Evolutionary conservation across 2,329 filamentous ascomycete genomes (phyloP).

Genomic region (Cadophora sp.): DNA sequence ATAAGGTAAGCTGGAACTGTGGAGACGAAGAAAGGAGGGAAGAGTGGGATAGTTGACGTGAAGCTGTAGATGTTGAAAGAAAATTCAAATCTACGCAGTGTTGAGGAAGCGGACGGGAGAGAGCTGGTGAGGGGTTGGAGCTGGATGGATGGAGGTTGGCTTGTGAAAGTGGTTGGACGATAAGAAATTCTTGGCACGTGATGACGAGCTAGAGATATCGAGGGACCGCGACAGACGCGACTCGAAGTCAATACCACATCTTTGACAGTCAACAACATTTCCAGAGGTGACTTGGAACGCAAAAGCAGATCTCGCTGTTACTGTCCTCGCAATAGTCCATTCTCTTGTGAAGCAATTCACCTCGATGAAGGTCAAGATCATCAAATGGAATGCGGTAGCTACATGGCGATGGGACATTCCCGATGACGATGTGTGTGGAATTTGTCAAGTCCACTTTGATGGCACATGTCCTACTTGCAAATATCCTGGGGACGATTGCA

Average conservation of each 20-base stretch:
- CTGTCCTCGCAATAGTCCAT: not conserved
- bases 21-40: not conserved
- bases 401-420: conserved; percentile 98
- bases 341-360: not conserved
- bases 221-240: conserved; percentile 9
- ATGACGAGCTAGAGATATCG: conserved; percentile 13
- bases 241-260: conserved; percentile 14
- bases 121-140: conserved; percentile 26
- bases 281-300: not conserved
- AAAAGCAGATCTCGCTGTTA: not conserved
- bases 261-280: not conserved
- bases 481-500: conserved; percentile 96
- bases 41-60: conserved; percentile 3
- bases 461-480: conserved; percentile 98
- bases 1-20: conserved; percentile 26
- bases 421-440: conserved; percentile 96
- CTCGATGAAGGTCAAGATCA: conserved; percentile 92
- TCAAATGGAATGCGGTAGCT: conserved; percentile 90
- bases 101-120: conserved; percentile 9
- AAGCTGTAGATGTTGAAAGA: conserved; percentile 22
- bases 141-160: conserved; percentile 19
- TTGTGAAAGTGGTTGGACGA: conserved; percentile 23
- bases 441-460: conserved; percentile 97
- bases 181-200: conserved; percentile 29
- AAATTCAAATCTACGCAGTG: not conserved